Percentiles rank a stretch among this genome's conserved stretches.
phyloP scores from a whole-genome alignment of 768 basidiomycete species.

The Psilocybe azurescens region DNA sequence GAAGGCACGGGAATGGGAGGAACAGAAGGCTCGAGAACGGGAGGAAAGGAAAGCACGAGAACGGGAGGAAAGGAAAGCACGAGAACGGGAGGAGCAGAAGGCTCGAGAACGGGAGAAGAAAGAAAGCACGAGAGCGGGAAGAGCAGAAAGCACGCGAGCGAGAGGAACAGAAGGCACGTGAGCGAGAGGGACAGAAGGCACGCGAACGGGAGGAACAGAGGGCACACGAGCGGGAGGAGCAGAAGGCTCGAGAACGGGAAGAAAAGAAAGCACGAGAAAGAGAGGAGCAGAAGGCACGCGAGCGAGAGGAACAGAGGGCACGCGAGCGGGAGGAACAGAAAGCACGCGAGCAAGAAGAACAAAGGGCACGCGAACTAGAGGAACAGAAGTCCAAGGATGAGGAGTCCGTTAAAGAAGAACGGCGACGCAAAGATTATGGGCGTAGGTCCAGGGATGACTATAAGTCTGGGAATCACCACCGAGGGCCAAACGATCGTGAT shows the following conservation, averaged over 20 bases:
- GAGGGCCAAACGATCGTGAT: not conserved
- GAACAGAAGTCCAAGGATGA: constrained; percentile 3
- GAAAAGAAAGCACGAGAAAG: constrained; percentile 3
- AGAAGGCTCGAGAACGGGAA: constrained; percentile 4
- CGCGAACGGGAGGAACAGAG: constrained; percentile 5
- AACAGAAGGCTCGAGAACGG: constrained; percentile 3
- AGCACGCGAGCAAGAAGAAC: constrained; percentile 6
- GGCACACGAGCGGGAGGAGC: constrained; percentile 4
- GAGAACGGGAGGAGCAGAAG: not conserved
- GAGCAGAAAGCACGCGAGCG: constrained; percentile 2
- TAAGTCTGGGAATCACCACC: not conserved
- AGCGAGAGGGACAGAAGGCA: constrained; percentile 8
- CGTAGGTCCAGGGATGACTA: constrained; percentile 14
- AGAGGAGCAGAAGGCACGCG: constrained; percentile 3
- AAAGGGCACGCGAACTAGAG: not conserved
- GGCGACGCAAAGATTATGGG: constrained; percentile 10
- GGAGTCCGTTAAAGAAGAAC: constrained; percentile 10
- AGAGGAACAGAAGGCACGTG: constrained; percentile 4
- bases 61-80: constrained; percentile 6
- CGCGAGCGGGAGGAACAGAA: constrained; percentile 6
- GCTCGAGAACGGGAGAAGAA: not conserved
- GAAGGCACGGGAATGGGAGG: constrained; percentile 3
- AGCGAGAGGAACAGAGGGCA: constrained; percentile 1
- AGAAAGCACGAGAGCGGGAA: constrained; percentile 1
- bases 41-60: constrained; percentile 1